Evolutionary conservation across 1,284 basidiomycete genomes (phyloP).

Genomic region (Leccinum solheimii): DNA sequence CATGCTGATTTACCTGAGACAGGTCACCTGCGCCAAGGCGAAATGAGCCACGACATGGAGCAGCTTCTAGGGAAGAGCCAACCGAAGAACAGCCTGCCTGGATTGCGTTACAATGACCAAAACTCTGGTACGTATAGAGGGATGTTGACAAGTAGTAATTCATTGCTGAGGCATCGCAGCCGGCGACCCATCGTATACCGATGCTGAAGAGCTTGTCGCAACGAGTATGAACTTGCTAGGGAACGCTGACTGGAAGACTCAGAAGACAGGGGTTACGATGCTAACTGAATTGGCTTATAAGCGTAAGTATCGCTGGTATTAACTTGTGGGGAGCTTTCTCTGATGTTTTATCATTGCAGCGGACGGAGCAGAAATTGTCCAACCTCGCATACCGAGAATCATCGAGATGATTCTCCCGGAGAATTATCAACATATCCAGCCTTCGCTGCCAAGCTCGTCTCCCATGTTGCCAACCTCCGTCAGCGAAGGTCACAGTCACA

Average conservation of each 20-base stretch:
- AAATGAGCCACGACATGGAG: slow-evolving; percentile 9
- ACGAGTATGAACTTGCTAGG: slow-evolving; percentile 12
- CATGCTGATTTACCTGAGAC: slow-evolving; percentile 4
- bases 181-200: not conserved
- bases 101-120: slow-evolving; percentile 24
- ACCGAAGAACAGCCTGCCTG: slow-evolving; percentile 20
- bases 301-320: slow-evolving; percentile 3
- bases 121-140: slow-evolving; percentile 11
- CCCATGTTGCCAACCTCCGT: not conserved
- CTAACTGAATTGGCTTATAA: slow-evolving; percentile 24
- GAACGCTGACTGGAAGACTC: slow-evolving; percentile 14
- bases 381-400: slow-evolving; percentile 8
- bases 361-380: slow-evolving; percentile 13
- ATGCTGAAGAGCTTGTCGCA: slow-evolving; percentile 13
- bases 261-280: slow-evolving; percentile 26
- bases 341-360: slow-evolving; percentile 13
- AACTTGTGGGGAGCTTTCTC: not conserved
- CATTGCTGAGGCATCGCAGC: not conserved
- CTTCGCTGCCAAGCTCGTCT: not conserved
- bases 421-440: slow-evolving; percentile 4
- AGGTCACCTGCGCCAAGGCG: slow-evolving; percentile 19
- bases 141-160: not conserved
- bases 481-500: not conserved
- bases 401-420: slow-evolving; percentile 24
- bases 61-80: slow-evolving; percentile 15